These are phyloP conservation scores for Meyerozyma guilliermondii DNA, from an alignment of 1,139 yeast species.

Conservation along the genomic window DNA sequence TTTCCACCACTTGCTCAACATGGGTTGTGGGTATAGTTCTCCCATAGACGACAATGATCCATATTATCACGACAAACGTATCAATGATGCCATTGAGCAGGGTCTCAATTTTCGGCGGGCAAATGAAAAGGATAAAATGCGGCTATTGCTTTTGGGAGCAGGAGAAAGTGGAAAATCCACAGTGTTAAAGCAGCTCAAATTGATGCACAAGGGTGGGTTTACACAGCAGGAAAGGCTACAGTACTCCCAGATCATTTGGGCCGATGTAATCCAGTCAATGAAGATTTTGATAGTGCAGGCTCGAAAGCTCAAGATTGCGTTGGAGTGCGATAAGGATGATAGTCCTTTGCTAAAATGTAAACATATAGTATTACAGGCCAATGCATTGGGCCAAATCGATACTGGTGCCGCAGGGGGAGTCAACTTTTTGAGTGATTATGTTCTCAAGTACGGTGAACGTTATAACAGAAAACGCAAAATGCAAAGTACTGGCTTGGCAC, in stretches of 20 bases:
- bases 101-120: constrained; percentile 51
- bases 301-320: constrained; percentile 50
- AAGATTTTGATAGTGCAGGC: constrained; percentile 73
- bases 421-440: constrained; percentile 59
- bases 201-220: constrained; percentile 85
- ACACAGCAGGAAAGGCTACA: constrained; percentile 72
- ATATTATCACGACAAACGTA: constrained; percentile 42
- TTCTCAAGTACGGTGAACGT: constrained; percentile 55
- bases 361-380: constrained; percentile 47
- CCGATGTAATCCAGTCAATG: constrained; percentile 87
- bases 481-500: constrained; percentile 52
- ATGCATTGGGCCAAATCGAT: constrained; percentile 59
- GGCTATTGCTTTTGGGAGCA: constrained; percentile 76
- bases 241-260: constrained; percentile 91
- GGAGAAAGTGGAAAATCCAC: constrained; percentile 98
- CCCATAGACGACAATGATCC: constrained; percentile 48
- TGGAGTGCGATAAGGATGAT: constrained; percentile 53
- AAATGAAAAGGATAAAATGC: constrained; percentile 46
- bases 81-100: constrained; percentile 68
- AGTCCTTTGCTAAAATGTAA: constrained; percentile 44
- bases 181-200: constrained; percentile 85
- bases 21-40: constrained; percentile 70
- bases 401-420: constrained; percentile 68
- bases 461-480: constrained; percentile 44
- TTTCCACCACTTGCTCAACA: constrained; percentile 12